Evolutionary conservation across 805 yeast genomes (phyloP).

Genomic region (Scheffersomyces lignosus): DNA sequence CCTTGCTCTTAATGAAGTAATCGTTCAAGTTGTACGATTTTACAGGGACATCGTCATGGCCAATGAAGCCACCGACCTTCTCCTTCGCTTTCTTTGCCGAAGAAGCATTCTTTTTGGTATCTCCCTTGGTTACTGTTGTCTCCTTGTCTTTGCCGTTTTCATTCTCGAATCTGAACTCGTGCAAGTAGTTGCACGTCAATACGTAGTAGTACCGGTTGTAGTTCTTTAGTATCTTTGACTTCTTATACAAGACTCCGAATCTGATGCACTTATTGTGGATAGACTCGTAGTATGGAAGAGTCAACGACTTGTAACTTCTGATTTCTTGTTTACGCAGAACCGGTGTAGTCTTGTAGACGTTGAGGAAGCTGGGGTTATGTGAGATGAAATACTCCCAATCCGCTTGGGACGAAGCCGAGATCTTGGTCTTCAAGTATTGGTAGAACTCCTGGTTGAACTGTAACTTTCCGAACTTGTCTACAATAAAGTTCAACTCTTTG

Average conservation of each 20-base stretch:
- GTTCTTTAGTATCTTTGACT: constrained; percentile 40
- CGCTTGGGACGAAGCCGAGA: constrained; percentile 22
- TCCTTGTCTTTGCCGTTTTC: constrained; percentile 10
- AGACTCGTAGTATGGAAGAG: constrained; percentile 35
- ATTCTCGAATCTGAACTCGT: constrained; percentile 39
- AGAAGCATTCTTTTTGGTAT: constrained; percentile 8
- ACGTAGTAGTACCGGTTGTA: constrained; percentile 38
- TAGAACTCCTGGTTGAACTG: constrained; percentile 23
- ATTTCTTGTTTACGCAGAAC: constrained; percentile 16
- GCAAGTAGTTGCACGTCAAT: constrained; percentile 43
- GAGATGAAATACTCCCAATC: constrained; percentile 43
- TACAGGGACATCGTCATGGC: constrained; percentile 38
- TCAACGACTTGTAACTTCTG: constrained; percentile 21
- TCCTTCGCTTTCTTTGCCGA: constrained; percentile 16
- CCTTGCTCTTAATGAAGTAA: constrained; percentile 30
- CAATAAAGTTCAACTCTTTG: constrained; percentile 33
- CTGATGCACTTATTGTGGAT: constrained; percentile 41
- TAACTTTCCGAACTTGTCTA: constrained; percentile 35
- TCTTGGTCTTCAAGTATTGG: constrained; percentile 23
- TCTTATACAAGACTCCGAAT: constrained; percentile 41
- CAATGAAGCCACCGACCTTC: constrained; percentile 41
- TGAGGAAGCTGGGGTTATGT: constrained; percentile 28
- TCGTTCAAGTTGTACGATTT: constrained; percentile 45
- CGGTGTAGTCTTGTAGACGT: constrained; percentile 17
- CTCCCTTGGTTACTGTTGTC: no score